Percentiles rank a stretch among this genome's conserved stretches.
phyloP scores from a whole-genome alignment of 2,329 filamentous ascomycete species.

The Tolypocladium capitatum region DNA sequence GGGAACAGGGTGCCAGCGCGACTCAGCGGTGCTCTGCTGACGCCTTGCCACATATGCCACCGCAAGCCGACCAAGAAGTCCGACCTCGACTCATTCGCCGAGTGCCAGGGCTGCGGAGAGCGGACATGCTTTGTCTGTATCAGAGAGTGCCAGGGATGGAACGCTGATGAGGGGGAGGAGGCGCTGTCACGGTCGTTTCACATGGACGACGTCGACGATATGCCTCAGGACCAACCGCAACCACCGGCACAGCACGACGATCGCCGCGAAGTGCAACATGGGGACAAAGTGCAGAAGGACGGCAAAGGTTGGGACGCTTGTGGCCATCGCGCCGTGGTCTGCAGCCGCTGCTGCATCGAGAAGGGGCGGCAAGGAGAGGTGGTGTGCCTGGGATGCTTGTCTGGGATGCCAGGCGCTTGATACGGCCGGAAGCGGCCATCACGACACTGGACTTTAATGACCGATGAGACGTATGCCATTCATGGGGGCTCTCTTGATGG shows the following conservation, averaged over 20 bases:
- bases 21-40: slow-evolving; percentile 19
- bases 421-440: background rate
- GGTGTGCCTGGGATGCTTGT: slow-evolving; percentile 51
- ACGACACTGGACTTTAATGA: slow-evolving; percentile 2
- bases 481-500: background rate
- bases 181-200: slow-evolving; percentile 30
- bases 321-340: slow-evolving; percentile 42
- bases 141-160: slow-evolving; percentile 44
- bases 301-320: slow-evolving; percentile 22
- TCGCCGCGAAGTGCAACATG: background rate
- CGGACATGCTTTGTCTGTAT: slow-evolving; percentile 59
- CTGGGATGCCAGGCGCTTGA: slow-evolving; percentile 26
- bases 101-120: slow-evolving; percentile 48
- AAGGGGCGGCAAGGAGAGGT: slow-evolving; percentile 50
- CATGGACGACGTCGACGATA: slow-evolving; percentile 35
- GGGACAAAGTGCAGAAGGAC: slow-evolving; percentile 1
- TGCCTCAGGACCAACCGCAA: background rate
- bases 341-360: slow-evolving; percentile 57
- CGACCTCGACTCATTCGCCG: slow-evolving; percentile 52
- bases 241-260: slow-evolving; percentile 3
- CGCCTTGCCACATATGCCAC: slow-evolving; percentile 55
- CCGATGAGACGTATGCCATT: slow-evolving; percentile 3
- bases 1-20: slow-evolving; percentile 2
- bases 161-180: slow-evolving; percentile 13
- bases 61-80: slow-evolving; percentile 50